Conservation (phyloP, 2,329 filamentous ascomycete species). For the Arthrobotrys sphaeroides region DNA sequence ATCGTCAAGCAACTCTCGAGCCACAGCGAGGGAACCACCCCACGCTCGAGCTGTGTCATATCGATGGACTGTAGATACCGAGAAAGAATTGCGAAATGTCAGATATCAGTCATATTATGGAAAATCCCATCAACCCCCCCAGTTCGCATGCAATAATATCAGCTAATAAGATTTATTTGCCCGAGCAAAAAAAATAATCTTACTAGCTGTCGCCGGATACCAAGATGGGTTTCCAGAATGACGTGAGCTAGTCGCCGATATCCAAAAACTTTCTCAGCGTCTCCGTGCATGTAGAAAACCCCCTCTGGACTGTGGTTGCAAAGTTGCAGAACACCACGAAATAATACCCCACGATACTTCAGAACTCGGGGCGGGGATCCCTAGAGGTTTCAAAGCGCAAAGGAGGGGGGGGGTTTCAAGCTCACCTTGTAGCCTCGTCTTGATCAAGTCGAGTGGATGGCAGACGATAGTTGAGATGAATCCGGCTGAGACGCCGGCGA, state of each 20-base stretch:
- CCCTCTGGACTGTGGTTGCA: background rate
- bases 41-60: conserved; percentile 37
- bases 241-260: conserved; percentile 60
- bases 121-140: conserved; percentile 3
- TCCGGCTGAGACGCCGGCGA: conserved; percentile 90
- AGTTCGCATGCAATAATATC: conserved; percentile 5
- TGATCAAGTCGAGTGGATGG: conserved; percentile 94
- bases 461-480: conserved; percentile 84
- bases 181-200: background rate
- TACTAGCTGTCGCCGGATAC: background rate
- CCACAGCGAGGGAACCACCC: conserved; percentile 46
- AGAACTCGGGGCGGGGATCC: background rate
- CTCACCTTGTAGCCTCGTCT: conserved; percentile 90
- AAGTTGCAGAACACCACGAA: background rate
- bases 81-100: conserved; percentile 8
- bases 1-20: conserved; percentile 33
- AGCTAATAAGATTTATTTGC: conserved; percentile 33
- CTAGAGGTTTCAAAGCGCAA: background rate
- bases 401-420: conserved; percentile 39
- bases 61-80: conserved; percentile 32
- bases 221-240: background rate
- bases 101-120: conserved; percentile 22
- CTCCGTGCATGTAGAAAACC: background rate
- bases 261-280: conserved; percentile 61
- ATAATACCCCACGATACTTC: background rate